Conservation (phyloP, 805 yeast species). For the Yarrowia divulgata region DNA sequence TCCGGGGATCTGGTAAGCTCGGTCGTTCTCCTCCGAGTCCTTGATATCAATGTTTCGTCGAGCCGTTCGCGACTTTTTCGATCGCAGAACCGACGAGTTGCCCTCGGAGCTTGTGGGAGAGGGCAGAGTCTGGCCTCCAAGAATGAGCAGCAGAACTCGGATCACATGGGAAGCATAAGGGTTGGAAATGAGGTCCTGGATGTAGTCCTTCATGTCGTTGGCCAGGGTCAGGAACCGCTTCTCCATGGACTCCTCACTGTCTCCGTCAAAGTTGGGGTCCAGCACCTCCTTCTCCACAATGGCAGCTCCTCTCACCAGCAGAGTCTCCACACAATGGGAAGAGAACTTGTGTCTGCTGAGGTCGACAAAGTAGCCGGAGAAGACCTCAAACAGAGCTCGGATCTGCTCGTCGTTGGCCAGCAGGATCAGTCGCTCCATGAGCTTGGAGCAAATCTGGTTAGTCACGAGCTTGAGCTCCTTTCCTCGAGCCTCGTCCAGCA, state of each 20-base stretch:
- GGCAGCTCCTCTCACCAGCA: slow-evolving; percentile 76
- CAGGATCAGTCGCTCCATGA: slow-evolving; percentile 84
- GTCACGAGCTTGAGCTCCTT: slow-evolving; percentile 92
- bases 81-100: slow-evolving; percentile 72
- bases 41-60: slow-evolving; percentile 90
- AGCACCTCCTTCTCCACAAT: slow-evolving; percentile 75
- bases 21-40: slow-evolving; percentile 74
- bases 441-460: slow-evolving; percentile 92
- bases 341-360: slow-evolving; percentile 87
- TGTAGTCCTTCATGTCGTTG: slow-evolving; percentile 67
- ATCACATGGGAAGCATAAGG: slow-evolving; percentile 90
- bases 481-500: slow-evolving; percentile 84
- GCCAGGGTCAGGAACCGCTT: slow-evolving; percentile 68
- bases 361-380: slow-evolving; percentile 76
- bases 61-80: slow-evolving; percentile 82
- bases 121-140: slow-evolving; percentile 81
- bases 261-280: slow-evolving; percentile 48
- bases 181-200: slow-evolving; percentile 68
- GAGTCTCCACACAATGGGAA: slow-evolving; percentile 91
- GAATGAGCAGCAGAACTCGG: slow-evolving; percentile 70
- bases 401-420: slow-evolving; percentile 70
- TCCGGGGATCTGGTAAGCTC: slow-evolving; percentile 71
- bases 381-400: slow-evolving; percentile 67
- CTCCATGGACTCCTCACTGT: slow-evolving; percentile 64
- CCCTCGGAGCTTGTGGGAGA: slow-evolving; percentile 59